These are phyloP conservation scores for Cutaneotrichosporon dermatis DNA, from an alignment of 1,284 basidiomycete species.

Conservation along the genomic window DNA sequence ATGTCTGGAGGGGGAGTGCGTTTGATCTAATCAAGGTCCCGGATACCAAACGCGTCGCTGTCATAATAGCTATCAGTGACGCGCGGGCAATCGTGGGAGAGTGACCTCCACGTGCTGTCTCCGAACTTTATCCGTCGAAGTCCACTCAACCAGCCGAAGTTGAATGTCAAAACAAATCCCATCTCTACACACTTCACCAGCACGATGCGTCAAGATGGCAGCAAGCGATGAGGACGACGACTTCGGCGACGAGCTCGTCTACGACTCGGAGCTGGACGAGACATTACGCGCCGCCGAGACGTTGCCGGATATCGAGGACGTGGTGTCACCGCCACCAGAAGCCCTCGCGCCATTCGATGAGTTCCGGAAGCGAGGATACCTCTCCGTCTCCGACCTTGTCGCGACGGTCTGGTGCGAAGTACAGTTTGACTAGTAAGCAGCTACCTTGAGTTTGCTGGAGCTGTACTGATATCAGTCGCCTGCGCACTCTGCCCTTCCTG, in stretches of 20 bases:
- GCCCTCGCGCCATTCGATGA: slow-evolving; percentile 27
- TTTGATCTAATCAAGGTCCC: too few relatives aligned
- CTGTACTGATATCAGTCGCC: slow-evolving; percentile 26
- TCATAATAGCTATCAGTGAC: too few relatives aligned
- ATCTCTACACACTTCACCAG: not conserved
- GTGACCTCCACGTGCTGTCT: too few relatives aligned
- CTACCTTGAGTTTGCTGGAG: fast-evolving
- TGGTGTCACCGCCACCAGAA: not conserved
- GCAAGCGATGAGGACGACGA: slow-evolving; percentile 18
- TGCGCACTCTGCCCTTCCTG: slow-evolving; percentile 52
- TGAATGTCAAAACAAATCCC: slow-evolving; percentile 8
- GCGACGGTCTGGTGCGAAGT: slow-evolving; percentile 55
- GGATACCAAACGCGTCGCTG: too few relatives aligned
- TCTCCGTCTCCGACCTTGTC: slow-evolving; percentile 54
- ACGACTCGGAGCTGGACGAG: slow-evolving; percentile 29
- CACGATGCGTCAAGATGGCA: not conserved
- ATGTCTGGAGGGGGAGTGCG: too few relatives aligned
- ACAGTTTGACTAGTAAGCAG: slow-evolving; percentile 45
- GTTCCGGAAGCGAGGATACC: slow-evolving; percentile 39
- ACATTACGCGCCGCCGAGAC: slow-evolving; percentile 22
- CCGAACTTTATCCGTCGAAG: too few relatives aligned
- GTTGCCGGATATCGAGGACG: slow-evolving; percentile 26
- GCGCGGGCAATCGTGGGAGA: too few relatives aligned
- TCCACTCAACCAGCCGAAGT: too few relatives aligned
- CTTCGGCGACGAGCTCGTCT: slow-evolving; percentile 28